Conservation (phyloP, 2,329 filamentous ascomycete genomes). For the Xenoacremonium recifei region DNA sequence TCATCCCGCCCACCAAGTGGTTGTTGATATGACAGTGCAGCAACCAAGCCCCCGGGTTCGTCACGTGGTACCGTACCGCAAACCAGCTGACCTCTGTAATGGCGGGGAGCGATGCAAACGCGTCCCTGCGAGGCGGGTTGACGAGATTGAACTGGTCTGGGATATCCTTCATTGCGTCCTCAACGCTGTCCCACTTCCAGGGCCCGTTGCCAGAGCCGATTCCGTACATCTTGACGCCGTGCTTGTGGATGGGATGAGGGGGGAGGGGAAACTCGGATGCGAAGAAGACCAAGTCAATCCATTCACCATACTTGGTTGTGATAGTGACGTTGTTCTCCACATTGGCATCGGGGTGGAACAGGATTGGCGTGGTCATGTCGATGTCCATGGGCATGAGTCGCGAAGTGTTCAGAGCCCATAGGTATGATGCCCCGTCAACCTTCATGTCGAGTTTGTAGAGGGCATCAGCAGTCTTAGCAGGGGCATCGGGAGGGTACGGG, state of each 20-base stretch:
- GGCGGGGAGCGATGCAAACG: conserved; percentile 24
- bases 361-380: conserved; percentile 38
- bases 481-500: conserved; percentile 46
- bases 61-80: conserved; percentile 51
- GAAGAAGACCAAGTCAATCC: conserved; percentile 56
- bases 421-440: conserved; percentile 43
- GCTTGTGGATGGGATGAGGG: conserved; percentile 62
- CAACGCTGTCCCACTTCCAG: conserved; percentile 53
- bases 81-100: conserved; percentile 36
- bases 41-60: conserved; percentile 53
- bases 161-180: conserved; percentile 45
- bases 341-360: conserved; percentile 41
- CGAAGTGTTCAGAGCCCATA: conserved; percentile 52
- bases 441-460: conserved; percentile 44
- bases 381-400: conserved; percentile 38
- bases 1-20: conserved; percentile 56
- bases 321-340: conserved; percentile 46
- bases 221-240: conserved; percentile 58
- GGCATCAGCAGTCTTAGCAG: conserved; percentile 41
- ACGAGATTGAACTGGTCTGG: conserved; percentile 56
- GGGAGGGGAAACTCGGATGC: conserved; percentile 44
- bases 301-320: conserved; percentile 44
- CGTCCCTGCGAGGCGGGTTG: conserved; percentile 53
- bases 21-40: conserved; percentile 57
- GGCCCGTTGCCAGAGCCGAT: conserved; percentile 50